These are phyloP conservation scores for Colletotrichum spaethianum DNA, from an alignment of 2,329 filamentous ascomycete genomes.

Conservation along the genomic window DNA sequence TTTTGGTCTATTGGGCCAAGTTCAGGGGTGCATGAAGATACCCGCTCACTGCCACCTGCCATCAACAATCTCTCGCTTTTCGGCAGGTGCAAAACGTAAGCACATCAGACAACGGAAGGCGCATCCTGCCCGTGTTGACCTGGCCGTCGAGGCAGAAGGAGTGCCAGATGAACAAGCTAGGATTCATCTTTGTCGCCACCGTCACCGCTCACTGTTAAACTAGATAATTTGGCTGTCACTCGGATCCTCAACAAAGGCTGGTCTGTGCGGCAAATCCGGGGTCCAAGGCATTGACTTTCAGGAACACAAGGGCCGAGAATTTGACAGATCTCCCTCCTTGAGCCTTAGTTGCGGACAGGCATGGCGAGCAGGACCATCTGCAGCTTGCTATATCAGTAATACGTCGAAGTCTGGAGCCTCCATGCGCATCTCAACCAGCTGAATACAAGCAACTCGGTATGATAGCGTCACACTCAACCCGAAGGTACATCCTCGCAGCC, in stretches of 20 bases:
- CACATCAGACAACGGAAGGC: background rate
- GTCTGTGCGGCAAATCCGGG: slow-evolving; percentile 14
- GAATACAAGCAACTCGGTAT: background rate
- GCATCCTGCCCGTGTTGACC: background rate
- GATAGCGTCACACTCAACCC: background rate
- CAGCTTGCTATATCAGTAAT: background rate
- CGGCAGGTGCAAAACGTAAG: slow-evolving; percentile 13
- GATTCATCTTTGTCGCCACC: background rate
- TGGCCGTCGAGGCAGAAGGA: slow-evolving; percentile 1
- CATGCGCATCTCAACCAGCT: background rate
- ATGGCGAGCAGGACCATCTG: background rate
- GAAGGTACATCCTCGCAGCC: slow-evolving; percentile 14
- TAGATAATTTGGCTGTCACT: background rate
- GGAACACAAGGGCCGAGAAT: background rate
- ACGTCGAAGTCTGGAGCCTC: background rate
- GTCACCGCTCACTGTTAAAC: background rate
- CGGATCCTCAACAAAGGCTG: background rate
- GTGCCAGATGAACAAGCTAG: background rate
- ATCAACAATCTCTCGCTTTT: slow-evolving; percentile 10
- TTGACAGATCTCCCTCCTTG: background rate
- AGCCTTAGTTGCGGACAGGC: background rate
- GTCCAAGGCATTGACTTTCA: slow-evolving; percentile 22
- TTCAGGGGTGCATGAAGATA: slow-evolving; percentile 42
- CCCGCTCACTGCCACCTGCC: slow-evolving; percentile 31
- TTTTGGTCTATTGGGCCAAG: slow-evolving; percentile 24